A percentile compares a stretch with the other conserved stretches of the same genome.
These are phyloP conservation scores for Dianthus caryophyllus DNA, from an alignment of 148 eudicot species.

Conservation along the genomic window DNA sequence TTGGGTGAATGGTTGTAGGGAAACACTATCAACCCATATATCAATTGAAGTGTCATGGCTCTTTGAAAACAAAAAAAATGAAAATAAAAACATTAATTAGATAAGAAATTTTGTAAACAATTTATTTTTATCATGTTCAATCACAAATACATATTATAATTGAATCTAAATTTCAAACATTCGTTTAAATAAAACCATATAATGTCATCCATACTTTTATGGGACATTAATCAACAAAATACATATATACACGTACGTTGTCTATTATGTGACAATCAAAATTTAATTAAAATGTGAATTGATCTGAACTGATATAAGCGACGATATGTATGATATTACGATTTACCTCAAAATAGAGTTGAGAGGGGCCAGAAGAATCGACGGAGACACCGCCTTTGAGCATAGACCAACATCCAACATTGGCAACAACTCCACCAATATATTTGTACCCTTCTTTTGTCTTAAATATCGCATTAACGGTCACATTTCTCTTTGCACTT, in stretches of 20 bases:
- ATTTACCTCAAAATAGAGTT: slow-evolving; percentile 36
- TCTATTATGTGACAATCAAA: too few relatives aligned
- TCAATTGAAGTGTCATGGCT: slow-evolving; percentile 37
- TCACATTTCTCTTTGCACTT: slow-evolving; percentile 32
- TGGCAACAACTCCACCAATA: slow-evolving; percentile 42
- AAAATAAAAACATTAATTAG: not conserved
- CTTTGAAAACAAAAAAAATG: slow-evolving; percentile 20
- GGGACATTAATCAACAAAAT: too few relatives aligned
- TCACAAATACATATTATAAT: too few relatives aligned
- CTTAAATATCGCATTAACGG: slow-evolving; percentile 26
- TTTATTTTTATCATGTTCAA: too few relatives aligned
- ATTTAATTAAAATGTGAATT: too few relatives aligned
- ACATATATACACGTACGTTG: too few relatives aligned
- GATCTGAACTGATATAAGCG: too few relatives aligned
- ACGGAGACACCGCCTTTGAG: slow-evolving; percentile 55
- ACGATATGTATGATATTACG: too few relatives aligned
- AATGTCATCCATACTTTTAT: too few relatives aligned
- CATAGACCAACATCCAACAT: slow-evolving; percentile 63
- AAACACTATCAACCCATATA: slow-evolving; percentile 59
- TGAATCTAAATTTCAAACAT: too few relatives aligned
- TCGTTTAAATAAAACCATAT: too few relatives aligned
- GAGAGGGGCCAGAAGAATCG: slow-evolving; percentile 22
- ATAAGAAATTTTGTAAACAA: too few relatives aligned
- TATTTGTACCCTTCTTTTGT: slow-evolving; percentile 18
- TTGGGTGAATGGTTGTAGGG: slow-evolving; percentile 61